Evolutionary conservation across 2,329 filamentous ascomycete species (phyloP), one percentile per base, ranked within the genome.

Genomic region (Metarhizium album): DNA sequence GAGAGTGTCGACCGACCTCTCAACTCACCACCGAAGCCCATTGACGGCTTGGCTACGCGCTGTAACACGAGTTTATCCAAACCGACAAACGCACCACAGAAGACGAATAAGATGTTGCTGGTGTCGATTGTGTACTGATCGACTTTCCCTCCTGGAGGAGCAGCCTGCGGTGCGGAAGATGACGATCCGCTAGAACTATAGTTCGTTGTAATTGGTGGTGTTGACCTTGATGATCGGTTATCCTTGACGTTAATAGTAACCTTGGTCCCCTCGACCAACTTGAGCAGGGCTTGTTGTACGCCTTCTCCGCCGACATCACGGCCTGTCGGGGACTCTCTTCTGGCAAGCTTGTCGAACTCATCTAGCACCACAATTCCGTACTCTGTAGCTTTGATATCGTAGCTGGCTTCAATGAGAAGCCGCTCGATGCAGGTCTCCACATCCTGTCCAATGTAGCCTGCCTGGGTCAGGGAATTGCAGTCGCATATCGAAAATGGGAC

Each of bases 281-380:
- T 97, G 31, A 98, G 71, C 4, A 98, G 73, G 6, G 93, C 91
- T 68, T 98, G 93, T 62, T 98, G 93, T 0, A 97, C 93, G 49
- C 93, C 93, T 71, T 97, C 93, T 22, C 93, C 93, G 18, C 90
- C 87, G 2, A 98, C 93, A 62, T 98, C 93, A 59, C 94, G 87
- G 20, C 90, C 91, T 53, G 95, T 90, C 54, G 82, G 82, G 16
- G 90, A 86, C 64, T 93, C 91, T 24, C 88, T 83, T 37, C 87
- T 87, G 2, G 93, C 90, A 52, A 97, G 90, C 70, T 98, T 98
- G 73, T 98, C 93, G 50, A 98, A 89, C 69, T 98, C 93, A 59
- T 98, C 93, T 20, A 98, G 75, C 51, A 95, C 93, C 45, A 98
- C 89, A 51, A 98, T 97, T 4, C 93, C 93, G 49, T 87, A 81